phyloP scores from a whole-genome alignment of 305 asterid species.

The Solanum hybrid region DNA sequence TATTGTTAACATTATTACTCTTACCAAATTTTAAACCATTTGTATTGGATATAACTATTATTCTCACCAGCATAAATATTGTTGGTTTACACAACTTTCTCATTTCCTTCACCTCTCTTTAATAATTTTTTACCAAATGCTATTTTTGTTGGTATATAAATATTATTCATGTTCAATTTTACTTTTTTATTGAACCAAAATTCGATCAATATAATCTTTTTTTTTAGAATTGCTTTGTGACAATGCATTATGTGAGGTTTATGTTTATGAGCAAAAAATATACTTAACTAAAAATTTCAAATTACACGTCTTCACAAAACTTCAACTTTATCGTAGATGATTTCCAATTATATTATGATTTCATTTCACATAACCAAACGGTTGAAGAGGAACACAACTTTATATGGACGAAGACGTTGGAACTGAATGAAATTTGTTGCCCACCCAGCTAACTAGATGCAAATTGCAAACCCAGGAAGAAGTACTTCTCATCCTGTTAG shows the following conservation, averaged over 20 bases:
- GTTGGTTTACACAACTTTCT: background rate
- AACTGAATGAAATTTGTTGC: background rate
- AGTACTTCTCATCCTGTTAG: background rate
- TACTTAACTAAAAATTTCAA: background rate
- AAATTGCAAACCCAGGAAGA: background rate
- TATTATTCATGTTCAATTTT: background rate
- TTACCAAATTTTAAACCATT: background rate
- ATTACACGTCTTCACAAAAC: background rate
- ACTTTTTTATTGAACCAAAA: background rate
- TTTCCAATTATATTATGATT: background rate
- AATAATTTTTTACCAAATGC: background rate
- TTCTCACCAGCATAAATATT: background rate
- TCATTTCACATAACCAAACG: background rate
- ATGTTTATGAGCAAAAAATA: background rate
- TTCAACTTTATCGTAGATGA: background rate
- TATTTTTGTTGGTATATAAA: background rate
- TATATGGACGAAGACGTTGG: background rate
- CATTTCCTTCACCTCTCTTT: background rate
- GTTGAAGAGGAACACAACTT: background rate
- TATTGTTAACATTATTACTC: background rate
- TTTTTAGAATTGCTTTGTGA: background rate
- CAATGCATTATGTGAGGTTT: background rate
- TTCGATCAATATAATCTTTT: background rate
- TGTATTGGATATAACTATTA: background rate
- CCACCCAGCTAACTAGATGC: background rate